phyloP scores from a whole-genome alignment of 2,329 filamentous ascomycete genomes.

The Colletotrichum costaricense region DNA sequence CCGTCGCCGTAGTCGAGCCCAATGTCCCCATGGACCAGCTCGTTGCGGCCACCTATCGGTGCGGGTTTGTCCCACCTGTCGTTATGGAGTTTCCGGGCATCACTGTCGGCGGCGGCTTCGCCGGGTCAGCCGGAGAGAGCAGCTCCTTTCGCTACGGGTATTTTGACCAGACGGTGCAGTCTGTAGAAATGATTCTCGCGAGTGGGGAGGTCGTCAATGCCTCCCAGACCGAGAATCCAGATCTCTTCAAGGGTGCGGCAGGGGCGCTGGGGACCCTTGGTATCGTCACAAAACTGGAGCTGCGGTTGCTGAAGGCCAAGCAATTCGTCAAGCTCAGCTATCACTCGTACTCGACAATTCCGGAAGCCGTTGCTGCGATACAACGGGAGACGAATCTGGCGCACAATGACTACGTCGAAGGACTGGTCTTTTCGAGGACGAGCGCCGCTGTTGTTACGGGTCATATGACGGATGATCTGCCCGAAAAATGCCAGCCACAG shows the following conservation, averaged over 20 bases:
- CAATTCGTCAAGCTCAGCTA: constrained; percentile 70
- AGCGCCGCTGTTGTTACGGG: constrained; percentile 72
- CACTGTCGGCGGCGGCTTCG: constrained; percentile 75
- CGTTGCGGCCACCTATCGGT: constrained; percentile 65
- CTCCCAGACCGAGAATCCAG: constrained; percentile 63
- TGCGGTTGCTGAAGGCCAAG: constrained; percentile 66
- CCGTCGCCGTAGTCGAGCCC: constrained; percentile 74
- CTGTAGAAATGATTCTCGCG: constrained; percentile 73
- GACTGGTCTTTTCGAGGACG: constrained; percentile 69
- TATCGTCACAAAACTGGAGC: constrained; percentile 72
- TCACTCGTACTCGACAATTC: constrained; percentile 53
- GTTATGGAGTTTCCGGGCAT: constrained; percentile 82
- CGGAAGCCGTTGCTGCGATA: constrained; percentile 55
- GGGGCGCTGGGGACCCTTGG: constrained; percentile 75
- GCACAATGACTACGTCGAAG: constrained; percentile 74
- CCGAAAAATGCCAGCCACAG: constrained; percentile 46
- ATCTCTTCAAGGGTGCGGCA: constrained; percentile 74
- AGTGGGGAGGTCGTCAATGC: constrained; percentile 67
- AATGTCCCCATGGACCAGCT: constrained; percentile 77
- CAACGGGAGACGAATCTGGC: constrained; percentile 52
- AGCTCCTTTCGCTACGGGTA: constrained; percentile 75
- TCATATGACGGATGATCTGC: constrained; percentile 60
- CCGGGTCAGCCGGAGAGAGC: constrained; percentile 75
- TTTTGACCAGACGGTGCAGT: constrained; percentile 71
- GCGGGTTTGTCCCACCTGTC: constrained; percentile 70